Evolutionary conservation across 441 rosid species (phyloP).

Genomic region (Erodium chrysanthum): DNA sequence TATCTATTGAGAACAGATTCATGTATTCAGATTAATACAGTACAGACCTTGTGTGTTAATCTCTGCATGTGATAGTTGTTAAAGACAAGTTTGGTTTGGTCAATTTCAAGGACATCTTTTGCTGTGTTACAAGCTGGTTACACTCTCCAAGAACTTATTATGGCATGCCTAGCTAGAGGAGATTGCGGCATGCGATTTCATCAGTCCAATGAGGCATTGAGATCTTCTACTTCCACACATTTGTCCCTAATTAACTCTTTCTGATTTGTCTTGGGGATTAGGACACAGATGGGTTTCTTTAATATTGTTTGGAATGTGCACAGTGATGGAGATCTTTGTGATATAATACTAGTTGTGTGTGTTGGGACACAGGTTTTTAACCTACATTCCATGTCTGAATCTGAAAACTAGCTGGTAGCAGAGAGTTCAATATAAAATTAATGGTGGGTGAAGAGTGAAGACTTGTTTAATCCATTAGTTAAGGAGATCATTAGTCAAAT

Average conservation of each 20-base stretch:
- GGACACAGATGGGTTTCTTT: not conserved
- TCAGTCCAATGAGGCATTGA: not conserved
- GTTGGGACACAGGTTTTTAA: not conserved
- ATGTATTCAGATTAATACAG: not conserved
- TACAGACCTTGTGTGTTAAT: no score
- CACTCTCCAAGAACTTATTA: not conserved
- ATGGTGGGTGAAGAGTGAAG: not conserved
- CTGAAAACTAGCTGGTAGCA: not conserved
- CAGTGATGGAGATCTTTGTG: not conserved
- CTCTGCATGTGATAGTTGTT: no score
- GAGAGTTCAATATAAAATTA: not conserved
- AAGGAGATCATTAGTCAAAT: not conserved
- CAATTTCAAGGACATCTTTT: not conserved
- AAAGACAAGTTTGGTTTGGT: not conserved
- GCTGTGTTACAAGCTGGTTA: not conserved
- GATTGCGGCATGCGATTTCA: constrained; percentile 4
- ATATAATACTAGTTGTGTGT: no score
- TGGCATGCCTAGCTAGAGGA: constrained; percentile 3
- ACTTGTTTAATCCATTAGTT: not conserved
- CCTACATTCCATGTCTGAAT: constrained; percentile 4
- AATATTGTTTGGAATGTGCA: not conserved
- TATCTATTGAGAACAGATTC: not conserved
- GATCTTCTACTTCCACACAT: not conserved
- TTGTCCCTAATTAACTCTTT: not conserved
- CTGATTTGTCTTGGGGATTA: not conserved